Conservation (phyloP, 371 early-diverging fungal genomes). For the Apophysomyces trapeziformis region DNA sequence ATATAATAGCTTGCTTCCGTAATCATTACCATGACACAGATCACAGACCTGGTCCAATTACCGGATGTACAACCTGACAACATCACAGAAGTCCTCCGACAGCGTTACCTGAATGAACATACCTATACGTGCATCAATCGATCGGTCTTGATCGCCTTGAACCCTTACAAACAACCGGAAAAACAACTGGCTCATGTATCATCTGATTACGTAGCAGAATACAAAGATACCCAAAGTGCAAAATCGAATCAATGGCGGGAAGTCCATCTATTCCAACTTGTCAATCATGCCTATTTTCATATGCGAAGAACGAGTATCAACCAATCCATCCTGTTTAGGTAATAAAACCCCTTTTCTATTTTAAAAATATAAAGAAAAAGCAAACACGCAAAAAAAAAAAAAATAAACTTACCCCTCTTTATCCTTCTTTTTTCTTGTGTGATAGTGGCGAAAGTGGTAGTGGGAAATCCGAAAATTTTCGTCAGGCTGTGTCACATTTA, state of each 20-base stretch:
- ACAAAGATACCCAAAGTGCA: conserved; percentile 45
- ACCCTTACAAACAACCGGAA: conserved; percentile 34
- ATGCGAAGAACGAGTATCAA: conserved; percentile 50
- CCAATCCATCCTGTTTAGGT: conserved; percentile 71
- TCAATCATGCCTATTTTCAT: conserved; percentile 48
- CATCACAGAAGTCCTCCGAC: conserved; percentile 56
- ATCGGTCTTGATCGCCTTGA: conserved; percentile 57
- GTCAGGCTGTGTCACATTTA: conserved; percentile 67
- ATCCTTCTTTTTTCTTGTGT: conserved; percentile 13
- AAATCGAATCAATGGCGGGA: conserved; percentile 49
- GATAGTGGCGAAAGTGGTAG: conserved; percentile 86
- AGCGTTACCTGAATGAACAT: conserved; percentile 56
- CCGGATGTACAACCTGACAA: conserved; percentile 38
- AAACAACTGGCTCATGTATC: conserved; percentile 11
- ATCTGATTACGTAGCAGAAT: conserved; percentile 34
- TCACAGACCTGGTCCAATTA: conserved; percentile 36
- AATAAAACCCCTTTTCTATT: conserved; percentile 39
- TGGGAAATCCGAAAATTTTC: conserved; percentile 81
- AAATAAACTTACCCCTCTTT: background rate
- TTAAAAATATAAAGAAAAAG: background rate
- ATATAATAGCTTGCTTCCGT: background rate
- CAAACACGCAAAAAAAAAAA: no score
- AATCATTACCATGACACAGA: conserved; percentile 18
- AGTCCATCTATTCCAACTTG: conserved; percentile 43
- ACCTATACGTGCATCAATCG: conserved; percentile 65